These are phyloP conservation scores for Ustilago tritici DNA, from an alignment of 1,284 basidiomycete species.

Conservation along the genomic window DNA sequence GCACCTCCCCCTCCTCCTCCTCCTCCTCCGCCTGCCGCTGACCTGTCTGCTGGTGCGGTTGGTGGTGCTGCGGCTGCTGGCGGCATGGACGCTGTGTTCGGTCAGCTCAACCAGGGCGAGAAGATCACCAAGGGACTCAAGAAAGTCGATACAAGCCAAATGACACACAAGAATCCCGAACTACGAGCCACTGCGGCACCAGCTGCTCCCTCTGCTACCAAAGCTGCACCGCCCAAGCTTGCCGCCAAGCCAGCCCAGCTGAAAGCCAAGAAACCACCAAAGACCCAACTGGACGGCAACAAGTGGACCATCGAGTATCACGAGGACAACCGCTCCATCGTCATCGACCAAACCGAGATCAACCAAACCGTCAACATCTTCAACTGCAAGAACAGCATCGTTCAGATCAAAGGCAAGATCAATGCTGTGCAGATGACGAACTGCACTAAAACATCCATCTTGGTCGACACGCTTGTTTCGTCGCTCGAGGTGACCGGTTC, in stretches of 20 bases:
- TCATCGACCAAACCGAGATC: constrained; percentile 83
- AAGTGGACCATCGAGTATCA: constrained; percentile 96
- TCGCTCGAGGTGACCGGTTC: constrained; percentile 88
- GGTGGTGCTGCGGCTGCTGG: constrained; percentile 70
- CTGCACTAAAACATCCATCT: constrained; percentile 87
- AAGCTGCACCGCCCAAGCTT: constrained; percentile 55
- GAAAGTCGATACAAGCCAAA: constrained; percentile 94
- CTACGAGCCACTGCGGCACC: constrained; percentile 73
- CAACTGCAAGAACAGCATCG: constrained; percentile 88
- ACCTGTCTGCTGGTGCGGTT: constrained; percentile 64
- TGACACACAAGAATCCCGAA: constrained; percentile 98
- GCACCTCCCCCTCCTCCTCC: constrained; percentile 73
- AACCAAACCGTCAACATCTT: constrained; percentile 90
- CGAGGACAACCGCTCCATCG: constrained; percentile 82
- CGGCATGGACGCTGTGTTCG: constrained; percentile 89
- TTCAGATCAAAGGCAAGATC: constrained; percentile 91
- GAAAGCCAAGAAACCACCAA: constrained; percentile 85
- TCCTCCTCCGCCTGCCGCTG: constrained; percentile 71
- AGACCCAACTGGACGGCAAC: constrained; percentile 88
- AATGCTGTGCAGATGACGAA: constrained; percentile 86
- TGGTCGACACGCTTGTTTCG: constrained; percentile 92
- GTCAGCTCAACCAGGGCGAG: constrained; percentile 88
- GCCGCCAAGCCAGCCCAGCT: constrained; percentile 57
- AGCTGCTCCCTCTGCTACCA: constrained; percentile 16
- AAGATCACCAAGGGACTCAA: constrained; percentile 89